Evolutionary conservation across 495 filamentous ascomycete species (phyloP).

Genomic region (Neurospora cerealis): DNA sequence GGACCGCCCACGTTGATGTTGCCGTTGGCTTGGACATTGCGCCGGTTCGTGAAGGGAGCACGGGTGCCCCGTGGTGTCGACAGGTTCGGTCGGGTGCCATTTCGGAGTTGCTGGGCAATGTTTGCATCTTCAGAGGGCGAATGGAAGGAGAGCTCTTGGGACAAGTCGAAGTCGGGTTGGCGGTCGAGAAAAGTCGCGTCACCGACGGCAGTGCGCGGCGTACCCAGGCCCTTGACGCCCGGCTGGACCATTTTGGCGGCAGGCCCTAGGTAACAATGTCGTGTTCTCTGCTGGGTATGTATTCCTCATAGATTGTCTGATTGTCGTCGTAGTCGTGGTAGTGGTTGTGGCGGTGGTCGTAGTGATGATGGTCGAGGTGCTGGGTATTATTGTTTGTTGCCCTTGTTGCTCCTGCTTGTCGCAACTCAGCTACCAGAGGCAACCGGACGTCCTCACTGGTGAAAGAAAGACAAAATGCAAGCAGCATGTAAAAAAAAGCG

Average conservation of each 20-base stretch:
- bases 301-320: conserved; percentile 1
- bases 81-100: conserved; percentile 50
- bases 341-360: neutral
- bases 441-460: neutral
- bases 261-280: neutral
- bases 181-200: conserved; percentile 70
- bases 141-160: conserved; percentile 73
- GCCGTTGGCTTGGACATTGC: conserved; percentile 53
- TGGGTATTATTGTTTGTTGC: neutral
- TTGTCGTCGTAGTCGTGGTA: neutral
- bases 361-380: neutral
- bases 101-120: conserved; percentile 55
- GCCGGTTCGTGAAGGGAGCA: conserved; percentile 56
- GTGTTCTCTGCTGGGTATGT: neutral
- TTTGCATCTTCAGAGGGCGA: conserved; percentile 75
- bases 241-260: conserved; percentile 32
- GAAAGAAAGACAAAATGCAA: neutral
- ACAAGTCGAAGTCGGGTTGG: conserved; percentile 63
- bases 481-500: neutral
- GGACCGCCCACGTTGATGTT: conserved; percentile 48
- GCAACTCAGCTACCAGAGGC: neutral
- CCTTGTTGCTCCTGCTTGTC: neutral
- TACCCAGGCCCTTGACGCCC: conserved; percentile 54
- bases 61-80: conserved; percentile 55
- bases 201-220: conserved; percentile 66